phyloP scores from a whole-genome alignment of 1,284 basidiomycete genomes.

The Pseudozyma sp. region DNA sequence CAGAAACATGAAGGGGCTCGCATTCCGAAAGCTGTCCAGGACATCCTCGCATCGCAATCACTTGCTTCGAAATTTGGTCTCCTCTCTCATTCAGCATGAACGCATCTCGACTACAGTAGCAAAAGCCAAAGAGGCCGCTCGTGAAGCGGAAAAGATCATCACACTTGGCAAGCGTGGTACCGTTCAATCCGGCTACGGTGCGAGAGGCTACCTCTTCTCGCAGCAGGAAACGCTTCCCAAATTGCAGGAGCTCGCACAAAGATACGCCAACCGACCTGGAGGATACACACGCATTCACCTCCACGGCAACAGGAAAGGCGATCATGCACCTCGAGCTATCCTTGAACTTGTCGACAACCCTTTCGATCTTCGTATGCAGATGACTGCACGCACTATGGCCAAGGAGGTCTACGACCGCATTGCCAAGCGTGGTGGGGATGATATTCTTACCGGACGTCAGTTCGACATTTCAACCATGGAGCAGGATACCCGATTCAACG shows the following conservation, averaged over 20 bases:
- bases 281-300: slow-evolving; percentile 96
- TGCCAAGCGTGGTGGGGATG: slow-evolving; percentile 42
- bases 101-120: slow-evolving; percentile 95
- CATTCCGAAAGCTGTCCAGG: slow-evolving; percentile 65
- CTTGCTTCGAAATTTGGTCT: slow-evolving; percentile 80
- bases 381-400: slow-evolving; percentile 64
- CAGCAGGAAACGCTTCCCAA: slow-evolving; percentile 76
- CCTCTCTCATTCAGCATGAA: slow-evolving; percentile 93
- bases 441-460: slow-evolving; percentile 45
- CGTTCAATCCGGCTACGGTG: slow-evolving; percentile 47
- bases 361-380: slow-evolving; percentile 78
- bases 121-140: slow-evolving; percentile 91
- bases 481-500: slow-evolving; percentile 55
- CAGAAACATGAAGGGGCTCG: slow-evolving; percentile 64
- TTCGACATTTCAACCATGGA: slow-evolving; percentile 47
- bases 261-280: slow-evolving; percentile 85
- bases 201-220: slow-evolving; percentile 57
- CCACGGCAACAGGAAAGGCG: slow-evolving; percentile 86
- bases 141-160: slow-evolving; percentile 89
- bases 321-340: slow-evolving; percentile 92
- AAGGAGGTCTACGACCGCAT: slow-evolving; percentile 57
- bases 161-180: slow-evolving; percentile 64
- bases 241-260: slow-evolving; percentile 81
- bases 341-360: slow-evolving; percentile 95
- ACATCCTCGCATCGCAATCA: slow-evolving; percentile 54